Evolutionary conservation across 1,284 basidiomycete species (phyloP).

Genomic region (Waitea zeae): DNA sequence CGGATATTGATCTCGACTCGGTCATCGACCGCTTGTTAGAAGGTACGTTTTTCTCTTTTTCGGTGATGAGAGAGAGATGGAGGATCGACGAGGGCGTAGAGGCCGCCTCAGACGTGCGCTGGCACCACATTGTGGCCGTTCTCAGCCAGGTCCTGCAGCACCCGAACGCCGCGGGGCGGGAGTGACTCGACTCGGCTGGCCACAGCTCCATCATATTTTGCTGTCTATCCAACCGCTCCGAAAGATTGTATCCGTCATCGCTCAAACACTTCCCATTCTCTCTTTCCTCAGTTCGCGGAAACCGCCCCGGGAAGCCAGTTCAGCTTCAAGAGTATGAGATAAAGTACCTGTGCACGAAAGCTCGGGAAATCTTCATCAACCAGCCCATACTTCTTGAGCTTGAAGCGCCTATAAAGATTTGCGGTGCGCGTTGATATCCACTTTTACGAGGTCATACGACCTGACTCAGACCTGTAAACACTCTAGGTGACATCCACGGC

Average conservation of each 20-base stretch:
- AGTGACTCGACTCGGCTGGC: no score
- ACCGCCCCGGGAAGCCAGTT: conserved; percentile 86
- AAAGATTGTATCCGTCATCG: no score
- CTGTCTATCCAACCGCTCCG: no score
- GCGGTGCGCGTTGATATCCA: conserved; percentile 41
- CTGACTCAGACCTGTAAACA: neutral
- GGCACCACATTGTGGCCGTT: neutral
- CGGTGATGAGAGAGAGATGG: neutral
- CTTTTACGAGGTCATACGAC: neutral
- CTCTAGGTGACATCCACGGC: conserved; percentile 80
- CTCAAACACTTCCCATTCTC: no score
- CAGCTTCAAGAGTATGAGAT: conserved; percentile 93
- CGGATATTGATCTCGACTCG: conserved; percentile 94
- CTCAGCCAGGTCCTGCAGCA: no score
- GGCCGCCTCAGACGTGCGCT: neutral
- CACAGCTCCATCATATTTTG: no score
- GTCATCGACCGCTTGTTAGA: conserved; percentile 94
- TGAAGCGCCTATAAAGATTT: conserved; percentile 95
- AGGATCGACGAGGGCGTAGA: neutral
- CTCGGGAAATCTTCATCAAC: conserved; percentile 91
- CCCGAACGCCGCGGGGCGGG: no score
- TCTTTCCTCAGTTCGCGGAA: conserved; percentile 84
- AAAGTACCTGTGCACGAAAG: conserved; percentile 89
- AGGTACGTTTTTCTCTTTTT: conserved; percentile 42
- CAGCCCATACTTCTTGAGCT: conserved; percentile 89